phyloP scores from a whole-genome alignment of 306 rosid species.

The Geum urbanum region DNA sequence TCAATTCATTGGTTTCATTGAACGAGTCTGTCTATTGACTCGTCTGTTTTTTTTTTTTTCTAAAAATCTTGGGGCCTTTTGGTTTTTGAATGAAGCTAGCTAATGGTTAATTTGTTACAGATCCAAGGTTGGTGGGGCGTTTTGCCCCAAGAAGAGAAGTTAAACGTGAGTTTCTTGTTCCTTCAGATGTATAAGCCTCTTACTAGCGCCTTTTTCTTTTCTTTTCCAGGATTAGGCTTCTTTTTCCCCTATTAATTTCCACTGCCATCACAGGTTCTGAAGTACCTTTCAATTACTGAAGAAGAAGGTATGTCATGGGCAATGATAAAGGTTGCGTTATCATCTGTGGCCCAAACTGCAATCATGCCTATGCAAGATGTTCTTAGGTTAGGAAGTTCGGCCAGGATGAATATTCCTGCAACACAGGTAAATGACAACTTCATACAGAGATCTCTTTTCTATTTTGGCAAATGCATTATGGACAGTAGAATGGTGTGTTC shows the following conservation, averaged over 20 bases:
- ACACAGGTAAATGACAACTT: conserved; percentile 63
- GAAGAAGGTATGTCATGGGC: conserved; percentile 71
- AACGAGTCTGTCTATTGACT: background rate
- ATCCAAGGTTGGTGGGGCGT: conserved; percentile 88
- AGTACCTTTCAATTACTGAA: conserved; percentile 54
- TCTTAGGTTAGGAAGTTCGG: conserved; percentile 72
- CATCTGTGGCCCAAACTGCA: conserved; percentile 83
- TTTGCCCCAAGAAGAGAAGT: conserved; percentile 66
- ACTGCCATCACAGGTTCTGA: conserved; percentile 48
- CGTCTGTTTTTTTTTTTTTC: conserved; percentile 7
- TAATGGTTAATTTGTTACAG: conserved; percentile 36
- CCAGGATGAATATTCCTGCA: conserved; percentile 96
- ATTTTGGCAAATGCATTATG: background rate
- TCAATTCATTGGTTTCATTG: conserved; percentile 19
- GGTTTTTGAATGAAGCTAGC: conserved; percentile 18
- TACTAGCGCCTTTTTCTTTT: conserved; percentile 13
- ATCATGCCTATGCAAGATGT: conserved; percentile 87
- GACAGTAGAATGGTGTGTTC: background rate
- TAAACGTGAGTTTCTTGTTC: conserved; percentile 40
- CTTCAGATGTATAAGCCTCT: background rate
- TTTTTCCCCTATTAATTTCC: conserved; percentile 11
- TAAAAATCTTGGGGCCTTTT: background rate
- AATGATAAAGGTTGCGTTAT: conserved; percentile 50
- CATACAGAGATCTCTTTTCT: background rate
- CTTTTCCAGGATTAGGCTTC: conserved; percentile 5